Conservation (phyloP, 208 protist genomes). For the Crithidia fasciculata region DNA sequence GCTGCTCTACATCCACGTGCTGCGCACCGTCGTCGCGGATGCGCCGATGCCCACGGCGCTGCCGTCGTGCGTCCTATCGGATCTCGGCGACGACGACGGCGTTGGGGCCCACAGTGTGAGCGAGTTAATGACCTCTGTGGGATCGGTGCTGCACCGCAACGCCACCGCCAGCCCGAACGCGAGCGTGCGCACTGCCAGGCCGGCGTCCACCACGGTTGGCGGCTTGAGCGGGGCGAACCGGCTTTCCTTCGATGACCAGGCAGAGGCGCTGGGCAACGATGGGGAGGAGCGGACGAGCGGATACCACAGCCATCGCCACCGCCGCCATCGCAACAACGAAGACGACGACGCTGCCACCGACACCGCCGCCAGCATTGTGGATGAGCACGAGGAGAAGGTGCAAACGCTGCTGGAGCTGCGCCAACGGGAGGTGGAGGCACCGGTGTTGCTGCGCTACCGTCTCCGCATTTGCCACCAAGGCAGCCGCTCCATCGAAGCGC, state of each 20-base stretch:
- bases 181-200: constrained; percentile 6
- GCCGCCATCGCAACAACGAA: background rate
- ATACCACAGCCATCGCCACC: background rate
- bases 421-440: constrained; percentile 37
- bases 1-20: constrained; percentile 39
- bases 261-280: background rate
- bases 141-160: background rate
- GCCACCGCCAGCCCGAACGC: background rate
- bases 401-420: constrained; percentile 29
- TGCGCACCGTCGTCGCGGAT: constrained; percentile 28
- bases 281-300: background rate
- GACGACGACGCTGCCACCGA: background rate
- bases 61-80: constrained; percentile 20
- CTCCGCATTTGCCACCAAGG: constrained; percentile 34
- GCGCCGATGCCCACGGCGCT: constrained; percentile 10
- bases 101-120: background rate
- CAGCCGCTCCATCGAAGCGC: constrained; percentile 25
- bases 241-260: background rate
- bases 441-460: constrained; percentile 41
- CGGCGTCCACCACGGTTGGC: background rate
- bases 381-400: constrained; percentile 11
- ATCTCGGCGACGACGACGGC: constrained; percentile 15
- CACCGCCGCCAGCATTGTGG: background rate
- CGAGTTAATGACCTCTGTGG: background rate
- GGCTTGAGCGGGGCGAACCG: background rate